Base-by-base conservation (phyloP, 2,329 filamentous ascomycete species). In the Simplicillium aogashimaense region DNA sequence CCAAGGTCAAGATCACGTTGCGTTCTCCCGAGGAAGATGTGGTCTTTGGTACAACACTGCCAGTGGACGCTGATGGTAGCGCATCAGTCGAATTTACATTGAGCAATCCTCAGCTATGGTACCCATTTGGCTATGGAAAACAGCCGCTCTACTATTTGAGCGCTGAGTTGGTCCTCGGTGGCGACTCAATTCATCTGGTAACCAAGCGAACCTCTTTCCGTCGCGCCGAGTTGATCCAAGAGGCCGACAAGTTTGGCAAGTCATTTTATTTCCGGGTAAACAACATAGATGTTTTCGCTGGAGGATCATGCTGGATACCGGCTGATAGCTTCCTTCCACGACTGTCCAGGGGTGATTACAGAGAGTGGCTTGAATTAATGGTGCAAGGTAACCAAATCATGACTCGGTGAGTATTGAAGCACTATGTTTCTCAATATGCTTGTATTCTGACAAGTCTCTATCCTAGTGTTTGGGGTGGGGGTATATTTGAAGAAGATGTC, bases 291-390 rank as follows among this genome's bases (percentile, higher is more conserved):
- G 64, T 87, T 2, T 87, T 84, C 59, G 83, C 78, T 45, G 82
- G 81, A 25, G 83, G 83, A n/a, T 83, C 79, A 45, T 74, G 86
- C 57, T 87, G 83, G 83, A 86, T 87, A 46, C 83, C 83, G 1
- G 81, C 81, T 2, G 83, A 87, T 53, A 85, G 75, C 50, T 86
- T 86, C 53, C 73, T 82, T 15, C 78, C 82, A 0, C 72, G 81
- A 12, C 77, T 86, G 41, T 68, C 66, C 12, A 65, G 65, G 29
- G 66, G 78, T 40, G 73, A 69, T 36, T 86, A 86, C 55, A 64
- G 71, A 43, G 76, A 80, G 51, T 87, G 83, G 83, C 65, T 86
- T 13, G 70, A 78, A 55, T 67, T 83, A 48, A 76, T 83, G 52
- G 74, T 78, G 8, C 79, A 85, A 45, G 81, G 82, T 18, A 81